phyloP scores from a whole-genome alignment of 1,284 basidiomycete genomes.

The Salmacisia buchloeana region DNA sequence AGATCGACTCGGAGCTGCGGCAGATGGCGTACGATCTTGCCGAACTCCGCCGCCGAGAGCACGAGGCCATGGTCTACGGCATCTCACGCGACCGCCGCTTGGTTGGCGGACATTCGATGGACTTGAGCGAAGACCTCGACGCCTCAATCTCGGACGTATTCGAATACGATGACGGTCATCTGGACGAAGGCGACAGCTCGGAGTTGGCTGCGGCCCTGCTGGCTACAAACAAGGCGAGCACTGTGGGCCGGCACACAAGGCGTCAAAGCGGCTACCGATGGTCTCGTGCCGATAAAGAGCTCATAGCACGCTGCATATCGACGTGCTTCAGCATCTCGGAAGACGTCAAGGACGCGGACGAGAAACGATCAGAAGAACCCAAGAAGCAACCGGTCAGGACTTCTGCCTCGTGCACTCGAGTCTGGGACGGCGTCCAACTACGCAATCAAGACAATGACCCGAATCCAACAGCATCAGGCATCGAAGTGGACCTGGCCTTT shows the following conservation, averaged over 20 bases:
- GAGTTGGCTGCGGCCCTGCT: neutral
- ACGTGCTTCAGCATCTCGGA: neutral
- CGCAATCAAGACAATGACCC: neutral
- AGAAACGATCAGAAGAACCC: neutral
- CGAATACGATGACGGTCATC: neutral
- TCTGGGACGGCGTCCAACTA: neutral
- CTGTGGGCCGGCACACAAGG: no score
- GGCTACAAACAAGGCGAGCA: neutral
- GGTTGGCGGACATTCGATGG: neutral
- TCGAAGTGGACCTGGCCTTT: neutral
- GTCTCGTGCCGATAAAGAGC: neutral
- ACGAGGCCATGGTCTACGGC: neutral
- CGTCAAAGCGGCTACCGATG: constrained; percentile 8
- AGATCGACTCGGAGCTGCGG: neutral
- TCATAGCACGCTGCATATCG: neutral
- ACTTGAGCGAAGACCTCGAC: neutral
- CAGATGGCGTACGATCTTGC: constrained; percentile 3
- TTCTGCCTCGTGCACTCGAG: neutral
- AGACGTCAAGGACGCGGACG: neutral
- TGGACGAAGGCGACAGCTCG: neutral
- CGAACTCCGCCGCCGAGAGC: neutral
- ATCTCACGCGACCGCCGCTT: neutral
- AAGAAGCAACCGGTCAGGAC: neutral
- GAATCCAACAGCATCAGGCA: neutral
- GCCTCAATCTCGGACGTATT: neutral